Evolutionary conservation across 257 asterid species (phyloP), one percentile per base, ranked within the genome.

Genomic region (Solanum bukasovii): DNA sequence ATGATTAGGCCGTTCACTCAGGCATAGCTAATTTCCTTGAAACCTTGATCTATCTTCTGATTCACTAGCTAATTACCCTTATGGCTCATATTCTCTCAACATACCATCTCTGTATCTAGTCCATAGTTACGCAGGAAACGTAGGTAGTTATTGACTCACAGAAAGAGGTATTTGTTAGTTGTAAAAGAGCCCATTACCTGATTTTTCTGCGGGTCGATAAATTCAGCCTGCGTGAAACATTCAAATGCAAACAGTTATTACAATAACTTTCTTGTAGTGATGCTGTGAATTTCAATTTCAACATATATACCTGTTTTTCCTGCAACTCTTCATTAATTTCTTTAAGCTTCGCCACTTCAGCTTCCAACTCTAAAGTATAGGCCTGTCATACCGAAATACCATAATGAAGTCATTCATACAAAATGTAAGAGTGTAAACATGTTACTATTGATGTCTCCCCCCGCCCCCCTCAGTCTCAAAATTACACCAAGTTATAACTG

Each of bases 351-450:
- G 93, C 98, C 56, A 95, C 95, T 91, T 96, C 99, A 87, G 96
- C 95, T 93, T 96, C 99, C 94, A 96, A 89, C 86, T 95, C 98
- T 86, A 94, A 91, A n/a, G 98, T 95, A 83, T 96, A 95, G 42
- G 98, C 98, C 98, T 96, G 90, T 73, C 81, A 84, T 82, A 81
- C 87, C 88, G 3, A 78, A 78, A 44, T 78, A 27, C 23, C 84
- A 42, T 78, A 40, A n/a, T 27, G 59, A 34, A 78, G 37, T n/a
- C 34, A 40, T 25, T 78, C 84, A 78, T n/a, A 13, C 84, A 42
- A 78, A 78, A 78, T 44, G n/a, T 11, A 40, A 77, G 20, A 13
- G 84, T 77, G 29, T 75, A 25, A 40, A 40, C n/a, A 13, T 2
- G 9, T 18, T 72, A 29, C 52, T 77, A 11, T 2, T 33, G n/a